Conservation (phyloP, 768 basidiomycete genomes). For the Chalciporus piperatus region DNA sequence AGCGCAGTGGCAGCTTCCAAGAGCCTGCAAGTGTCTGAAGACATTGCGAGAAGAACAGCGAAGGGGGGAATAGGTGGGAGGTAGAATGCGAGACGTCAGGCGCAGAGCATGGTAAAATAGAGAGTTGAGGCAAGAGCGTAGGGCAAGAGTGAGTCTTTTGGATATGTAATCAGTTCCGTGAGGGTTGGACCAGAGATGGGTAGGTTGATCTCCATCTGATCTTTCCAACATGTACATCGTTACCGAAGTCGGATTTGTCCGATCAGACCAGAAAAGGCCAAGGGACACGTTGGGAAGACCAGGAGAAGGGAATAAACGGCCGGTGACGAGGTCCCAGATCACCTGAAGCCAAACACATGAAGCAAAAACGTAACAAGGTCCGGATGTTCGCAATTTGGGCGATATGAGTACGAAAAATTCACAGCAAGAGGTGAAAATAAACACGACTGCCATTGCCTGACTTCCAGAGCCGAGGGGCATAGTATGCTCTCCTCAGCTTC, state of each 20-base stretch:
- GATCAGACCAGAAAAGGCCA: conserved; percentile 14
- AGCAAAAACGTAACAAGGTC: conserved; percentile 11
- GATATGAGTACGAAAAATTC: background rate
- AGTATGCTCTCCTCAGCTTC: background rate
- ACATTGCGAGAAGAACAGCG: conserved; percentile 39
- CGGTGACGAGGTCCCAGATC: conserved; percentile 1
- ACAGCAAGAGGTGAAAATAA: background rate
- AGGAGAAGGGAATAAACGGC: conserved; percentile 1
- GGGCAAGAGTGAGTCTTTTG: conserved; percentile 38
- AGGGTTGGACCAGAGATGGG: conserved; percentile 39
- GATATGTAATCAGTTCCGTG: conserved; percentile 53
- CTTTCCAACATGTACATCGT: conserved; percentile 9
- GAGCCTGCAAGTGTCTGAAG: conserved; percentile 66
- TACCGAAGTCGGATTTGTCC: conserved; percentile 29
- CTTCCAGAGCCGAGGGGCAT: background rate
- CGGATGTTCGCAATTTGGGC: background rate
- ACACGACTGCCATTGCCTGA: background rate
- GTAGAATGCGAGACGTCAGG: conserved; percentile 36
- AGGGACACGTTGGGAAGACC: conserved; percentile 3
- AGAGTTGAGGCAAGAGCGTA: conserved; percentile 39
- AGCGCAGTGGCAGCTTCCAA: conserved; percentile 76
- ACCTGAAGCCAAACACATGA: conserved; percentile 8
- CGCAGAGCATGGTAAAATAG: conserved; percentile 53
- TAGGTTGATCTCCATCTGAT: conserved; percentile 31
- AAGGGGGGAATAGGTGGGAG: conserved; percentile 23